phyloP scores from a whole-genome alignment of 139 green algal species.

The Trebouxia sp. region DNA sequence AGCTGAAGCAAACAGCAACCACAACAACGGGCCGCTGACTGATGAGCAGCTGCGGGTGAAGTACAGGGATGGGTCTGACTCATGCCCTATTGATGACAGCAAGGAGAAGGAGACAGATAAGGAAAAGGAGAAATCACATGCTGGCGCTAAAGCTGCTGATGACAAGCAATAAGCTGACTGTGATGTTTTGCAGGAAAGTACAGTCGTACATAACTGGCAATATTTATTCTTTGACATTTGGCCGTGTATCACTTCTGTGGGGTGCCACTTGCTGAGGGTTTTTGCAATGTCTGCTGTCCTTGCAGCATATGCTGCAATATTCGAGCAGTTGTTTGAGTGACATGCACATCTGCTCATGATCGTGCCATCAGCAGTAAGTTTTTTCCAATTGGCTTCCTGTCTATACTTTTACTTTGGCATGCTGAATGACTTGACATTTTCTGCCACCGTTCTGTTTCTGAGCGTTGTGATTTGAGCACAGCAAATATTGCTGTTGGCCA shows the following conservation, averaged over 20 bases:
- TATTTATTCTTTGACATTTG: background rate
- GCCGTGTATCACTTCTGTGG: background rate
- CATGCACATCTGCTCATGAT: background rate
- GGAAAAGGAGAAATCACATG: background rate
- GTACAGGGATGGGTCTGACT: slow-evolving; percentile 1
- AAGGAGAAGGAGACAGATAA: background rate
- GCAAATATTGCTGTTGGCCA: no score
- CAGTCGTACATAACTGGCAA: no score
- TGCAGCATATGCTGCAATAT: background rate
- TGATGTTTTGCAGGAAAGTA: no score
- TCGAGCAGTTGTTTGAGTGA: background rate
- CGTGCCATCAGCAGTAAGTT: no score
- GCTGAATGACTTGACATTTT: no score
- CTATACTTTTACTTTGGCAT: no score
- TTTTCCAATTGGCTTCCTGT: no score
- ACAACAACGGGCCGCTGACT: background rate
- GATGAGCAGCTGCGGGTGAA: background rate
- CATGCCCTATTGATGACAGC: background rate
- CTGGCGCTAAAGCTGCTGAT: background rate
- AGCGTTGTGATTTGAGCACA: no score
- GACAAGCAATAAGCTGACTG: background rate
- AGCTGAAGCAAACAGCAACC: background rate
- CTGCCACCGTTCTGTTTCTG: no score
- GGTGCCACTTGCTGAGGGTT: no score
- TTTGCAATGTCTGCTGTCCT: background rate